Conservation (phyloP, 108 stramenopile species). For the Aurantiochytrium sp. region DNA sequence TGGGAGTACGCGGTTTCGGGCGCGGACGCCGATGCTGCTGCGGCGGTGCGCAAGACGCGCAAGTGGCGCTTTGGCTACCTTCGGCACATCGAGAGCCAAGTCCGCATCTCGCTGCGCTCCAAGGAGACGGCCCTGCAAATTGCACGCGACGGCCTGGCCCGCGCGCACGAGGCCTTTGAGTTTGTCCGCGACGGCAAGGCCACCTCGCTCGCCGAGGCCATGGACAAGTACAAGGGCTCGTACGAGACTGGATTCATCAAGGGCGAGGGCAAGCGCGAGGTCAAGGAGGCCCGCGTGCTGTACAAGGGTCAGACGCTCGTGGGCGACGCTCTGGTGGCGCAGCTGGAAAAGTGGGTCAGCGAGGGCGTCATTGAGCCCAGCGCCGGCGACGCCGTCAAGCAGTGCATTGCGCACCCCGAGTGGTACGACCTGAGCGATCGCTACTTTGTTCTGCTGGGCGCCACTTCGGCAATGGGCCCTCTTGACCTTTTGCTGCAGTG, state of each 20-base stretch:
- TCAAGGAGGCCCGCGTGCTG: conserved; percentile 54
- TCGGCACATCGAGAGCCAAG: conserved; percentile 73
- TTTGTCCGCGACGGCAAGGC: conserved; percentile 72
- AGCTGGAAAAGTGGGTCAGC: conserved; percentile 79
- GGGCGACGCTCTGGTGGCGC: conserved; percentile 65
- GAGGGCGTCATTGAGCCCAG: conserved; percentile 89
- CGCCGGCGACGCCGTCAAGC: conserved; percentile 80
- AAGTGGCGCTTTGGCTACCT: conserved; percentile 75
- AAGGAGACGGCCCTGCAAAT: conserved; percentile 72
- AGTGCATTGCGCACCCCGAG: conserved; percentile 67
- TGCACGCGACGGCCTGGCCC: conserved; percentile 79
- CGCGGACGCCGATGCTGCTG: conserved; percentile 58
- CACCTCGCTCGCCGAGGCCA: conserved; percentile 66
- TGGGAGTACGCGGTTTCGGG: conserved; percentile 73
- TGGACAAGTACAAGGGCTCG: conserved; percentile 58
- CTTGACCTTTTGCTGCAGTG: conserved; percentile 75
- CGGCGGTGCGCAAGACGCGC: conserved; percentile 51
- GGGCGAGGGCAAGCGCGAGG: conserved; percentile 44
- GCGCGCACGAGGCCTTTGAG: conserved; percentile 77
- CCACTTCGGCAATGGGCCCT: conserved; percentile 97
- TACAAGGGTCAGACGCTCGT: conserved; percentile 79
- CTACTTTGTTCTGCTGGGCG: conserved; percentile 92
- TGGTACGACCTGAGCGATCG: conserved; percentile 72
- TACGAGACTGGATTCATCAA: conserved; percentile 74
- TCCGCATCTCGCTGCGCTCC: conserved; percentile 67